These are phyloP conservation scores for Tetracladium setigerum DNA, from an alignment of 495 filamentous ascomycete species.

Conservation along the genomic window DNA sequence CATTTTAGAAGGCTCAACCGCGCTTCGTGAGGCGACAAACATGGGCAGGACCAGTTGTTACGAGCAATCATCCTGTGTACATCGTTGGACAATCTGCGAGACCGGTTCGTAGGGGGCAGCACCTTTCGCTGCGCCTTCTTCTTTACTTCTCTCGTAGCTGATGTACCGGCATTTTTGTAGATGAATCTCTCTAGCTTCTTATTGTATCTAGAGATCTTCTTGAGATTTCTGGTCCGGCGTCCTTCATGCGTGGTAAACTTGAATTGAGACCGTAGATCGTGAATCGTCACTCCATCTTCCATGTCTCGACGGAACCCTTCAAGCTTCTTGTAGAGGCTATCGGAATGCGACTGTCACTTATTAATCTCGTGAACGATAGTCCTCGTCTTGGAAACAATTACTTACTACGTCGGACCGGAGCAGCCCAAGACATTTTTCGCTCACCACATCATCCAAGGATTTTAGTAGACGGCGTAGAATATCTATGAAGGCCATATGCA, in stretches of 20 bases:
- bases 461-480: conserved; percentile 6
- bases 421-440: conserved; percentile 2
- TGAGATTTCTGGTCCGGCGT: neutral
- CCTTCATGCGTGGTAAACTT: conserved; percentile 3
- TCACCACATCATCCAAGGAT: conserved; percentile 5
- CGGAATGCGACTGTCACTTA: neutral
- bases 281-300: conserved; percentile 1
- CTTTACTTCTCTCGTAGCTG: neutral
- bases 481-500: conserved; percentile 5
- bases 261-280: conserved; percentile 3
- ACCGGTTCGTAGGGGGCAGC: neutral
- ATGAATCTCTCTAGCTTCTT: conserved; percentile 7
- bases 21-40: too few relatives aligned
- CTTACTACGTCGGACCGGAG: conserved; percentile 2
- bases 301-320: conserved; percentile 1
- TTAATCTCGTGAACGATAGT: too few relatives aligned
- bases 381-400: neutral
- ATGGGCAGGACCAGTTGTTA: too few relatives aligned
- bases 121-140: neutral
- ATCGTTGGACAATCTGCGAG: conserved; percentile 1
- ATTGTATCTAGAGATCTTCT: conserved; percentile 1
- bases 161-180: neutral
- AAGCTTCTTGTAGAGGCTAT: conserved; percentile 4
- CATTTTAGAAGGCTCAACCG: too few relatives aligned
- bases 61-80: neutral